Conservation (phyloP, 495 filamentous ascomycete genomes). For the Xylaria venustula region DNA sequence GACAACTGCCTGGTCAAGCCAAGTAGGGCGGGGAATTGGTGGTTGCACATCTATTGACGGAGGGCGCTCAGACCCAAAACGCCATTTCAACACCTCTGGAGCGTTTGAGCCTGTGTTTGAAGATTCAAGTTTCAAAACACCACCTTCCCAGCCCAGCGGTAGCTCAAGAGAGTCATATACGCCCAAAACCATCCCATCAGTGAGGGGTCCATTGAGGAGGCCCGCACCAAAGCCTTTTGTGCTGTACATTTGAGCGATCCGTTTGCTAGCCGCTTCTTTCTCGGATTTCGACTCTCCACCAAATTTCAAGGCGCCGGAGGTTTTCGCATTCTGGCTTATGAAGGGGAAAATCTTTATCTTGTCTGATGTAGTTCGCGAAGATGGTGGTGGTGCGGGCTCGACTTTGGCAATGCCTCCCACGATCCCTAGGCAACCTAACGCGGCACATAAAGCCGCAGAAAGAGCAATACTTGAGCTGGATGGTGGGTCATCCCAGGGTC, state of each 20-base stretch:
- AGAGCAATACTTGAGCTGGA: constrained; percentile 74
- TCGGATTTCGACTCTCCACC: constrained; percentile 81
- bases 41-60: constrained; percentile 69
- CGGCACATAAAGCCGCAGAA: constrained; percentile 70
- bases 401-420: constrained; percentile 87
- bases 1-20: constrained; percentile 43
- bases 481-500: constrained; percentile 82
- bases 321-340: constrained; percentile 48
- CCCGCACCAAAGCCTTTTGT: constrained; percentile 51
- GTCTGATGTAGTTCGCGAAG: constrained; percentile 36
- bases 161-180: constrained; percentile 37
- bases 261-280: constrained; percentile 62
- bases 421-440: constrained; percentile 65
- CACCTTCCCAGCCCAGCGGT: constrained; percentile 63
- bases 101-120: constrained; percentile 41
- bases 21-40: constrained; percentile 60
- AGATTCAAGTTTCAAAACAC: constrained; percentile 73
- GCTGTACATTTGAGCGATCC: constrained; percentile 55
- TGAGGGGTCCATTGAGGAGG: constrained; percentile 81
- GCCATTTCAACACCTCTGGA: constrained; percentile 65
- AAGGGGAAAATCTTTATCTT: constrained; percentile 81
- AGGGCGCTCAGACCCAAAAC: constrained; percentile 71
- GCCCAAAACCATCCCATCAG: constrained; percentile 77
- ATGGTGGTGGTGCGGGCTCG: constrained; percentile 54
- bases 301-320: constrained; percentile 72